These are phyloP conservation scores for Eimeria necatrix DNA, from an alignment of 169 alveolate species.

Conservation along the genomic window DNA sequence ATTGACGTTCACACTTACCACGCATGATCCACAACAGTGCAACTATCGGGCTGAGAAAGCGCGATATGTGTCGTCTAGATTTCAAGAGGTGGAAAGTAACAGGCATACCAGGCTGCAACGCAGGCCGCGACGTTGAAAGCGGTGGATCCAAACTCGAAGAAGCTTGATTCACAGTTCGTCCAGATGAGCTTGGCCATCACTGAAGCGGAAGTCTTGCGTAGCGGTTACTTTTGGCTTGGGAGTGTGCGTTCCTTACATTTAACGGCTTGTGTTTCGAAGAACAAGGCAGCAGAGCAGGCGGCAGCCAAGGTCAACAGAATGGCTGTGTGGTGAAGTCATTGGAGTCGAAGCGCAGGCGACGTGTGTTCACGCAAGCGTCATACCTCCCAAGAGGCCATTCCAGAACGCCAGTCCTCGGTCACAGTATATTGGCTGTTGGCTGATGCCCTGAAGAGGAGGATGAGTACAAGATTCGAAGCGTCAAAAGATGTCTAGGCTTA, in stretches of 20 bases:
- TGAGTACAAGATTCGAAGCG: neutral
- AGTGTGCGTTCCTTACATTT: neutral
- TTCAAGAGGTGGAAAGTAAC: neutral
- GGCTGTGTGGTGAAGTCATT: neutral
- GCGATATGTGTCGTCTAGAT: neutral
- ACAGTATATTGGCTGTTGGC: conserved; percentile 65
- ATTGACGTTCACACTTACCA: neutral
- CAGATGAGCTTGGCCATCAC: conserved; percentile 63
- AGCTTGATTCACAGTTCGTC: conserved; percentile 74
- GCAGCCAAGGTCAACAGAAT: conserved; percentile 63
- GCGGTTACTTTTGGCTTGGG: neutral
- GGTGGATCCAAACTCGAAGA: conserved; percentile 47
- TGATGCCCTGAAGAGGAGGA: conserved; percentile 28
- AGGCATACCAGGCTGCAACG: conserved; percentile 54
- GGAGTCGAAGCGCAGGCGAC: neutral
- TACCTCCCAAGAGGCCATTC: conserved; percentile 73
- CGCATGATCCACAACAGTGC: conserved; percentile 74
- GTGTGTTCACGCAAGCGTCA: neutral
- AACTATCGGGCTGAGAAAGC: conserved; percentile 14
- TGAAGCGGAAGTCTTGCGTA: neutral
- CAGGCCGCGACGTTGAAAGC: conserved; percentile 46
- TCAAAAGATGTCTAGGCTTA: neutral
- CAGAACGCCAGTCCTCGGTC: conserved; percentile 62
- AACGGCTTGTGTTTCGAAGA: conserved; percentile 71
- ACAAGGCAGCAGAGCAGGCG: conserved; percentile 71